phyloP scores from a whole-genome alignment of 495 filamentous ascomycete genomes.

The Aspergillus kassunensis region DNA sequence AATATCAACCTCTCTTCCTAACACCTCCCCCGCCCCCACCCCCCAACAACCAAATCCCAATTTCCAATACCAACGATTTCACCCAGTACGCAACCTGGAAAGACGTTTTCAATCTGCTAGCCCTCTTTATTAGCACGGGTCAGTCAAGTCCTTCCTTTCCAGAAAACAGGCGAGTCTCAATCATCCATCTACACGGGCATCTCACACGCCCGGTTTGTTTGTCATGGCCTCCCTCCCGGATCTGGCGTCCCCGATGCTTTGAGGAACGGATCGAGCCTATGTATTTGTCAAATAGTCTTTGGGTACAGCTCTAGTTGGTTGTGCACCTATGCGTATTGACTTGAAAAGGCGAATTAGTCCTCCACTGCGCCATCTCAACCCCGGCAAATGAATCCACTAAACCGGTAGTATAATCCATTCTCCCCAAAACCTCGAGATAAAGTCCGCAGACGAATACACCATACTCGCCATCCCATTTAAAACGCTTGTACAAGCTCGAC shows the following conservation, averaged over 20 bases:
- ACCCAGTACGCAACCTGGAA: constrained; percentile 17
- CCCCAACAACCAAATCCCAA: background rate
- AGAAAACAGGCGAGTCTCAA: constrained; percentile 19
- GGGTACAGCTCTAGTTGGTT: constrained; percentile 60
- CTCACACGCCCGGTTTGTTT: constrained; percentile 19
- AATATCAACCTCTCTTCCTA: constrained; percentile 32
- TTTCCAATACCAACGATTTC: background rate
- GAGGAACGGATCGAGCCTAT: constrained; percentile 47
- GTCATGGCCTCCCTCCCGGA: constrained; percentile 38
- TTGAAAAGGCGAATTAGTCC: constrained; percentile 51
- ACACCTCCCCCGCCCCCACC: no score
- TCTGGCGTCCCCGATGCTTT: constrained; percentile 43
- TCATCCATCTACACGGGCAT: constrained; percentile 21
- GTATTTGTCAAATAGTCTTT: constrained; percentile 66
- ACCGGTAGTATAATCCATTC: constrained; percentile 57
- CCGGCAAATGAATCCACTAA: constrained; percentile 36
- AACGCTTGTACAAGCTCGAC: constrained; percentile 42
- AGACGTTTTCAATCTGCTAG: constrained; percentile 28
- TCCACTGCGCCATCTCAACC: constrained; percentile 59
- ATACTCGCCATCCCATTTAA: constrained; percentile 58
- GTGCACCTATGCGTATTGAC: background rate
- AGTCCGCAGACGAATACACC: constrained; percentile 51
- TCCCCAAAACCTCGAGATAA: constrained; percentile 59
- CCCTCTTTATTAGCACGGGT: constrained; percentile 42
- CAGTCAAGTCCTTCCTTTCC: constrained; percentile 25